Percentiles rank a stretch among this genome's conserved stretches.
phyloP scores from a whole-genome alignment of 345 rosid species.

The Eucalyptus curtisii region DNA sequence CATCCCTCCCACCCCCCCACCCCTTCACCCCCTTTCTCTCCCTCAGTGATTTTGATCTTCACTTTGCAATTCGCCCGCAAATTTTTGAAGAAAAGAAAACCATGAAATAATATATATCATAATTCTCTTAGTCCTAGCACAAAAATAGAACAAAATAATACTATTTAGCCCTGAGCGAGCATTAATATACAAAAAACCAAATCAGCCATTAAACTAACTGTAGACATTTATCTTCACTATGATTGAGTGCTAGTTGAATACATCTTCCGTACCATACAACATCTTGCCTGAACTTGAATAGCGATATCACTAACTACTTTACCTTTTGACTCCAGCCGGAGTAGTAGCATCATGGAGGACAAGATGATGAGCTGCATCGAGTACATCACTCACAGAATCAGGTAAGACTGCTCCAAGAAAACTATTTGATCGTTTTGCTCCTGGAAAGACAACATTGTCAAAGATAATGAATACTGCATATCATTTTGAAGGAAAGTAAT shows the following conservation, averaged over 20 bases:
- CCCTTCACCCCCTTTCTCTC: neutral
- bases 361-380: slow-evolving; percentile 73
- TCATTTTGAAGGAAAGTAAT: neutral
- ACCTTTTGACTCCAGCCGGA: too few species aligned
- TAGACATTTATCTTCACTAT: too few species aligned
- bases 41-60: neutral
- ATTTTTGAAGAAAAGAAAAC: neutral
- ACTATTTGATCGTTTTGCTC: slow-evolving; percentile 50
- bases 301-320: too few species aligned
- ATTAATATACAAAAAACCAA: neutral
- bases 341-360: too few species aligned
- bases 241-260: too few species aligned
- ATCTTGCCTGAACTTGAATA: too few species aligned
- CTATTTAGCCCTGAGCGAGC: neutral
- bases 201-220: too few species aligned
- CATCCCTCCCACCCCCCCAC: neutral
- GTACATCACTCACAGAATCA: slow-evolving; percentile 59
- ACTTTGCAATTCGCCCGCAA: neutral
- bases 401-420: slow-evolving; percentile 78
- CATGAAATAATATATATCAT: neutral
- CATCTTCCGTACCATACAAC: too few species aligned
- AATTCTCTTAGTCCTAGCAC: neutral
- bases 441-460: slow-evolving; percentile 10
- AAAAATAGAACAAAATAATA: neutral
- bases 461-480: neutral